phyloP scores from a whole-genome alignment of 805 yeast genomes.

The Candida anglica region DNA sequence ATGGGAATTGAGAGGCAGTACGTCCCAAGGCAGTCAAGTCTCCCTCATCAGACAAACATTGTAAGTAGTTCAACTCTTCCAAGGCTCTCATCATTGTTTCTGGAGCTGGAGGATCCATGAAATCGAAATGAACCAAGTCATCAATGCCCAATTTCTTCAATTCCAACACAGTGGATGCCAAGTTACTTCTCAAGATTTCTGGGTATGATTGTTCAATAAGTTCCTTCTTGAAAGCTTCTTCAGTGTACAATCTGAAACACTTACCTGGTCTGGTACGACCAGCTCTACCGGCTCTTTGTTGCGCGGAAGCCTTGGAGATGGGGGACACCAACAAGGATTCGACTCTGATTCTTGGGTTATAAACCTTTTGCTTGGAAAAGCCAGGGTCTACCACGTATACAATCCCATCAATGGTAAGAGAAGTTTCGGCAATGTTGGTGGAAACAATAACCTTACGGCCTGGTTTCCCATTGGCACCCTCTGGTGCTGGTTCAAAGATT shows the following conservation, averaged over 20 bases:
- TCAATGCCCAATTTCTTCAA: slow-evolving; percentile 92
- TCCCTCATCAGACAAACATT: slow-evolving; percentile 90
- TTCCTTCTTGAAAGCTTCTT: slow-evolving; percentile 93
- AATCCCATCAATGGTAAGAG: slow-evolving; percentile 94
- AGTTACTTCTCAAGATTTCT: slow-evolving; percentile 86
- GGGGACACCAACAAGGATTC: slow-evolving; percentile 94
- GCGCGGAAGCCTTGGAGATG: slow-evolving; percentile 95
- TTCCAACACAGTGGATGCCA: slow-evolving; percentile 88
- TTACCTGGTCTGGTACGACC: slow-evolving; percentile 99
- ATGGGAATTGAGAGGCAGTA: slow-evolving; percentile 86
- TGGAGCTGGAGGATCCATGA: slow-evolving; percentile 99
- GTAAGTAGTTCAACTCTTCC: slow-evolving; percentile 87
- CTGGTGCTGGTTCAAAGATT: slow-evolving; percentile 89
- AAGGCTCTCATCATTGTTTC: slow-evolving; percentile 99
- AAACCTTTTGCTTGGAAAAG: slow-evolving; percentile 92
- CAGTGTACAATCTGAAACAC: slow-evolving; percentile 93
- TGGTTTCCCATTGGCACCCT: slow-evolving; percentile 80
- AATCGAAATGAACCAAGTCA: slow-evolving; percentile 95
- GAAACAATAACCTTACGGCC: slow-evolving; percentile 92
- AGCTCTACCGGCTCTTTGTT: slow-evolving; percentile 99
- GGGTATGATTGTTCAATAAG: slow-evolving; percentile 94
- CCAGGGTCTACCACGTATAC: slow-evolving; percentile 98
- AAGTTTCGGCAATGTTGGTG: slow-evolving; percentile 96
- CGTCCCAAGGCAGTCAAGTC: slow-evolving; percentile 86
- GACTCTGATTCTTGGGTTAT: slow-evolving; percentile 93